Base-by-base conservation (phyloP, 306 rosid genomes). In the Dicorynia guianensis region DNA sequence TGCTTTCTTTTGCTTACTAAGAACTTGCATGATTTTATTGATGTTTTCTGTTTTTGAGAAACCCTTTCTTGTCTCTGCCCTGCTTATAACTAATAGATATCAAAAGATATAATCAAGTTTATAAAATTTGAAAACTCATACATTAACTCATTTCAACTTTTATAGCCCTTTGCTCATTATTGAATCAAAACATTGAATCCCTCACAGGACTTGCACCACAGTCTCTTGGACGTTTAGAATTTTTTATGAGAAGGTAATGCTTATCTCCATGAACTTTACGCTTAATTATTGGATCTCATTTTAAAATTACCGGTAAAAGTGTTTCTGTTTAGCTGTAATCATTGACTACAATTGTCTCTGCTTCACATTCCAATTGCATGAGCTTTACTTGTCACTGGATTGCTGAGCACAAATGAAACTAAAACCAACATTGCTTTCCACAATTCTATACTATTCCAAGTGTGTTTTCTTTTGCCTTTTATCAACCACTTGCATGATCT, bases 141-240 rank as follows among this genome's bases (percentile, higher is more conserved):
- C 47, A 49, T 36, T 15, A 36, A 53, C 34, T 75, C 20, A 55
- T 74, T 56, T 52, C 11, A 13, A 79, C 13, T 61, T 13, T 56
- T 13, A 60, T 69, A 54, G 78, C 68, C 67, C 56, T 49, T 56
- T 33, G 53, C 69, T 67, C 55, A 44, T 48, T 74, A 39, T 53
- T 65, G 69, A 75, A 75, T 72, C 68, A 62, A 67, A 70, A 79
- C 60, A 59, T 40, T 84, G 44, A 1, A 25, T 79, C 65, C 79
- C 77, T 78, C 63, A 48, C 88, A 91, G 97, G 90, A 92, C 97
- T 8, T 92, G 97, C 74, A 92, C 97, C 30, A 92, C 97, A 49
- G 97, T 92, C 75, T 92, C 97, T 43, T 92, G 96, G 97, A 92
- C 97, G 1, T 92, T 92, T 72, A 91, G 97, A 82, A 88, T 82